These are phyloP conservation scores for Neoascochyta sp. DNA, from an alignment of 2,329 filamentous ascomycete species.

Conservation along the genomic window DNA sequence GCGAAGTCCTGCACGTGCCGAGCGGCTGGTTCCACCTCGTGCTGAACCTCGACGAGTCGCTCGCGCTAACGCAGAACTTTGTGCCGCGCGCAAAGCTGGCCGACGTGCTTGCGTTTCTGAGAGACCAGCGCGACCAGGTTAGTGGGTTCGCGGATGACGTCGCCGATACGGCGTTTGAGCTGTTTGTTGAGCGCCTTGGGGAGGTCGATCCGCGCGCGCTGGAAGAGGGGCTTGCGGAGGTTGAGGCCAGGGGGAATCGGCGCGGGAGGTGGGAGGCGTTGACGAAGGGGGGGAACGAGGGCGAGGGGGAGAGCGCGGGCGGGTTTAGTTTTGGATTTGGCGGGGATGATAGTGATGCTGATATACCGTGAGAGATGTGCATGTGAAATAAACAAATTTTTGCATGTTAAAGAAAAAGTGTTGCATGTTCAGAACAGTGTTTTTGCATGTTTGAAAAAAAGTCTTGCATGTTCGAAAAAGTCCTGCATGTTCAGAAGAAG, in stretches of 20 bases:
- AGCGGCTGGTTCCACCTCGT: conserved; percentile 97
- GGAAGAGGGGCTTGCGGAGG: conserved; percentile 59
- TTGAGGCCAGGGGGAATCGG: conserved; percentile 64
- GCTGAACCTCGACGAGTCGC: conserved; percentile 77
- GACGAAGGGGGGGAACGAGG: conserved; percentile 53
- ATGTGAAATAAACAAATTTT: not conserved
- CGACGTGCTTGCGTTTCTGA: conserved; percentile 74
- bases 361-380: conserved; percentile 26
- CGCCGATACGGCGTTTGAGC: conserved; percentile 62
- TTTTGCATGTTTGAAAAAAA: too few relatives aligned
- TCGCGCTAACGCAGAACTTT: conserved; percentile 94
- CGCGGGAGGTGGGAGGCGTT: conserved; percentile 78
- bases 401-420: too few relatives aligned
- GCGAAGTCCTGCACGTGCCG: conserved; percentile 88
- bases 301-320: conserved; percentile 54
- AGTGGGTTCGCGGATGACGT: conserved; percentile 77
- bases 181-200: conserved; percentile 69
- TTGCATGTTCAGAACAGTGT: too few relatives aligned
- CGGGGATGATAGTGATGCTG: conserved; percentile 50
- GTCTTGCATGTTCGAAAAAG: too few relatives aligned
- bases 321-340: conserved; percentile 62
- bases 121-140: conserved; percentile 78
- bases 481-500: too few relatives aligned
- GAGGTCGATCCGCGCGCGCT: conserved; percentile 62
- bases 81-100: conserved; percentile 71